A percentile compares a stretch with the other conserved stretches of the same genome.
Evolutionary conservation across 176 grass and related monocot species (phyloP).

Genomic region (Dactylis glomerata): DNA sequence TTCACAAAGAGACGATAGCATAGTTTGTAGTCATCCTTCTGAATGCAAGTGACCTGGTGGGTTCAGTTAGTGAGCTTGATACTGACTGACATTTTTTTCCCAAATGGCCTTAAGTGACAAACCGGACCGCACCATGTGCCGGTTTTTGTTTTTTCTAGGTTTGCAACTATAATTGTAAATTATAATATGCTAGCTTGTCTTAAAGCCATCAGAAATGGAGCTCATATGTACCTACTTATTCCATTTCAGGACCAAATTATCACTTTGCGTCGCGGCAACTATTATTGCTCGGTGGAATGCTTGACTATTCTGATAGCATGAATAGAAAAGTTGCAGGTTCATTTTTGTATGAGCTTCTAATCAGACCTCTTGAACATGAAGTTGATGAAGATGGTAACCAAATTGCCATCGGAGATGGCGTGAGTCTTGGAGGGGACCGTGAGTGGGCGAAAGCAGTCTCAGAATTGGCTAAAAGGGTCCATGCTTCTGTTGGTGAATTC

Average conservation of each 20-base stretch:
- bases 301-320: conserved; percentile 87
- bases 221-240: neutral
- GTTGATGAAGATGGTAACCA: conserved; percentile 75
- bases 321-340: conserved; percentile 71
- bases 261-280: conserved; percentile 71
- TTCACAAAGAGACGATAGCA: neutral
- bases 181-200: neutral
- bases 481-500: conserved; percentile 77
- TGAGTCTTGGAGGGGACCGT: conserved; percentile 77
- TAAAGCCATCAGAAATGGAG: neutral
- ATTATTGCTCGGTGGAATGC: conserved; percentile 79
- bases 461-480: conserved; percentile 76
- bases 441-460: conserved; percentile 81
- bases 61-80: neutral
- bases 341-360: conserved; percentile 76
- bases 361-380: conserved; percentile 70
- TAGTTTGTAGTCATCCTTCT: neutral
- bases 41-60: neutral
- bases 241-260: conserved; percentile 75
- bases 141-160: neutral
- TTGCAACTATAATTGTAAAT: neutral
- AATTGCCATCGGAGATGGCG: conserved; percentile 79
- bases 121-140: neutral
- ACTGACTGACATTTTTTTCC: neutral
- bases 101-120: neutral